Conservation (phyloP, 1,139 yeast species). For the Schizosaccharomyces versatilis region DNA sequence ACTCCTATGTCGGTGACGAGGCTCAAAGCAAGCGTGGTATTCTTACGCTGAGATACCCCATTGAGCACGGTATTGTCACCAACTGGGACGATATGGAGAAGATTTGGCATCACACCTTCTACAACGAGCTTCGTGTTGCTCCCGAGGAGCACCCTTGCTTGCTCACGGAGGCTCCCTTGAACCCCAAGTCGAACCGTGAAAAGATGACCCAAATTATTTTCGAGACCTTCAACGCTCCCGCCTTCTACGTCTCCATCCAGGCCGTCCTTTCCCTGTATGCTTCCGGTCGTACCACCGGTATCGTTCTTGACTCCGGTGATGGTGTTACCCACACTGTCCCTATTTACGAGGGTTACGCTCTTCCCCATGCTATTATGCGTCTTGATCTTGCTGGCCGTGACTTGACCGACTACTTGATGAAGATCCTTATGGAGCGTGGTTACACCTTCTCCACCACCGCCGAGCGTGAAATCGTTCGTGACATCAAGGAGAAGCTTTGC, state of each 20-base stretch:
- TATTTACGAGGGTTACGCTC: constrained; percentile 97
- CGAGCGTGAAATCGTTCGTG: constrained; percentile 98
- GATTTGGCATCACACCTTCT: constrained; percentile 97
- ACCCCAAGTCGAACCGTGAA: constrained; percentile 97
- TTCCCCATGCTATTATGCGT: constrained; percentile 97
- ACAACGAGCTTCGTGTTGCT: constrained; percentile 94
- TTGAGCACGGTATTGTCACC: constrained; percentile 99
- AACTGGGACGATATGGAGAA: constrained; percentile 99
- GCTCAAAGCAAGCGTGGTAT: constrained; percentile 99
- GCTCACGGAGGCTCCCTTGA: constrained; percentile 97
- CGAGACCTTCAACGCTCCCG: constrained; percentile 98
- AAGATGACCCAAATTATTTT: constrained; percentile 97
- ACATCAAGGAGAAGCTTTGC: constrained; percentile 96
- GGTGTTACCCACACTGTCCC: constrained; percentile 99
- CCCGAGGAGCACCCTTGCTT: constrained; percentile 97
- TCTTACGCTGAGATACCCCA: constrained; percentile 93
- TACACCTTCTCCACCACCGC: constrained; percentile 96
- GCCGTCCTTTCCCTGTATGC: constrained; percentile 95
- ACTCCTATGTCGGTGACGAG: constrained; percentile 98
- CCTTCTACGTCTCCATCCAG: constrained; percentile 94
- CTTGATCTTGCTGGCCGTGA: constrained; percentile 99
- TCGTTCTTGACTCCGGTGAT: constrained; percentile 97
- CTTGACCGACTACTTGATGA: constrained; percentile 94
- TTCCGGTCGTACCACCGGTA: constrained; percentile 99
- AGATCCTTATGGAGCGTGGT: constrained; percentile 96